A percentile compares a stretch with the other conserved stretches of the same genome.
These are phyloP conservation scores for Hypoxylon sp. DNA, from an alignment of 2,329 filamentous ascomycete genomes.

Conservation along the genomic window DNA sequence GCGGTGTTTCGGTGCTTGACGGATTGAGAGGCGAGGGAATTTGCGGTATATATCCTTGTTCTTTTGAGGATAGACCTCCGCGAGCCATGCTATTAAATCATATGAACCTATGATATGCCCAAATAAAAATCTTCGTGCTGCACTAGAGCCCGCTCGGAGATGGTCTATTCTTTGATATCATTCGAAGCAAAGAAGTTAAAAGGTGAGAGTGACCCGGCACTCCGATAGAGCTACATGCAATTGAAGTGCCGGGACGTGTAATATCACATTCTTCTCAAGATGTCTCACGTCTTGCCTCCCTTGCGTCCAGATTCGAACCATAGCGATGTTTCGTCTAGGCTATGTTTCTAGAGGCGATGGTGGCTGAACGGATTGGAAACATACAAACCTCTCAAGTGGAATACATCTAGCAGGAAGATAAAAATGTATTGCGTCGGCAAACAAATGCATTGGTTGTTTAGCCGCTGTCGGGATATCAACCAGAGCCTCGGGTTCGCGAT, in stretches of 20 bases:
- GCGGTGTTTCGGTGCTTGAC: conserved; percentile 26
- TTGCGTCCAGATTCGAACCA: conserved; percentile 26
- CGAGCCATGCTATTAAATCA: conserved; percentile 19
- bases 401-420: not conserved
- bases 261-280: conserved; percentile 22
- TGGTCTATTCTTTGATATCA: conserved; percentile 8
- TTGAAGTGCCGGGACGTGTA: conserved; percentile 16
- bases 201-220: not conserved
- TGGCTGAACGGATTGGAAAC: not conserved
- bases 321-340: not conserved
- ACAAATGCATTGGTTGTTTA: conserved; percentile 25
- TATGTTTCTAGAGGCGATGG: not conserved
- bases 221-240: conserved; percentile 3
- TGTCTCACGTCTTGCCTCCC: conserved; percentile 33
- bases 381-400: conserved; percentile 5
- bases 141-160: conserved; percentile 4
- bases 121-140: conserved; percentile 1
- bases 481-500: conserved; percentile 9
- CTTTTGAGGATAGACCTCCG: conserved; percentile 26
- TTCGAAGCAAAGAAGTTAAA: conserved; percentile 29
- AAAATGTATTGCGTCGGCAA: conserved; percentile 14
- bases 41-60: conserved; percentile 36
- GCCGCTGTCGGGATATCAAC: conserved; percentile 22
- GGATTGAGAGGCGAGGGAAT: conserved; percentile 49
- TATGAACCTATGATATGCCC: not conserved